A percentile compares a stretch with the other conserved stretches of the same genome.
phyloP scores from a whole-genome alignment of 2,329 filamentous ascomycete genomes.

The Plenodomus biglobosus region DNA sequence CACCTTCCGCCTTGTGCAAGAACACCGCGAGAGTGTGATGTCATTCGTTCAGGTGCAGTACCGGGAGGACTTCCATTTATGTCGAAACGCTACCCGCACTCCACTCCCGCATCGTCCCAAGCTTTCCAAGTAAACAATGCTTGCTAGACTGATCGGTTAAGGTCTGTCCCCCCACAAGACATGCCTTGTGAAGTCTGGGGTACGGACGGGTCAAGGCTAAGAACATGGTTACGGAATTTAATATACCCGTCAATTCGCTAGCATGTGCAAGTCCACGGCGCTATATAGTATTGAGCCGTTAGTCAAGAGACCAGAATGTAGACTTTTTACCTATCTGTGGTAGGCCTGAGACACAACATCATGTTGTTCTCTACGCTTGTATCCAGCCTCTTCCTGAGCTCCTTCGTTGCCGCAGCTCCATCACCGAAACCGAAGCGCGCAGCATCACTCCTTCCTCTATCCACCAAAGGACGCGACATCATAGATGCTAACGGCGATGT shows the following conservation, averaged over 20 bases:
- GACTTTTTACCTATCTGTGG: background rate
- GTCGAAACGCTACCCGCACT: background rate
- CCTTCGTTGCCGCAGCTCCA: conserved; percentile 17
- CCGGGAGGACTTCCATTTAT: conserved; percentile 3
- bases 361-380: conserved; percentile 19
- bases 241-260: conserved; percentile 43
- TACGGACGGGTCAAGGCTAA: background rate
- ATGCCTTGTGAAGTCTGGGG: background rate
- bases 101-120: background rate
- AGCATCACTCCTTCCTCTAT: conserved; percentile 29
- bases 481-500: conserved; percentile 39
- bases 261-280: background rate
- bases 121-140: background rate
- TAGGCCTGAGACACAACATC: conserved; percentile 12
- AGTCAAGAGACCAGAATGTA: background rate
- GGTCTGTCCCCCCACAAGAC: conserved; percentile 13
- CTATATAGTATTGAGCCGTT: conserved; percentile 10
- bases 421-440: conserved; percentile 15
- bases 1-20: background rate
- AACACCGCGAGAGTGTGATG: background rate
- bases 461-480: conserved; percentile 37
- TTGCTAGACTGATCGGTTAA: background rate
- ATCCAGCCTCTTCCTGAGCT: conserved; percentile 14
- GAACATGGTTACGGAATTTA: conserved; percentile 7
- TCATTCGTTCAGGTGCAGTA: background rate